phyloP scores from a whole-genome alignment of 73 alveolate species.

The Effrenium voratum region DNA sequence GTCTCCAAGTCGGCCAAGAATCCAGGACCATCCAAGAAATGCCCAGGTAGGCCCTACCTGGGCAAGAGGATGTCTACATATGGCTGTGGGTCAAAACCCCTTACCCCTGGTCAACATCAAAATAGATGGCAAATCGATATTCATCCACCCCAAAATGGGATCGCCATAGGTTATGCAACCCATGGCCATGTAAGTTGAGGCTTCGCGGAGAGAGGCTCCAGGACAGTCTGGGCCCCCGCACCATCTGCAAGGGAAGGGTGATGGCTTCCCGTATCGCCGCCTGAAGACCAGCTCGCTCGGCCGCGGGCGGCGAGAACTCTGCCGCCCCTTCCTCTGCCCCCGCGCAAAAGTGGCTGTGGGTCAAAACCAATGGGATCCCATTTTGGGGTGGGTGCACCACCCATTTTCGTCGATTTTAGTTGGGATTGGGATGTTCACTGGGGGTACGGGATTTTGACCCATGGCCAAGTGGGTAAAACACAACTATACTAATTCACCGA shows the following conservation, averaged over 20 bases:
- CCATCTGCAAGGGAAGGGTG: conserved; percentile 66
- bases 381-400: neutral
- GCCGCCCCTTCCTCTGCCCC: neutral
- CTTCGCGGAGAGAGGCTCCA: neutral
- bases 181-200: neutral
- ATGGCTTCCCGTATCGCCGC: conserved; percentile 74
- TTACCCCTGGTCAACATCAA: neutral
- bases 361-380: neutral
- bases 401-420: neutral
- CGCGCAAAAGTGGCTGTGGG: neutral
- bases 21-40: too few relatives aligned
- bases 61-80: neutral
- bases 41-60: too few relatives aligned
- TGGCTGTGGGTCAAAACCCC: neutral
- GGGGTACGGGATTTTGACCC: neutral
- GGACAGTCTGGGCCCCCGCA: neutral
- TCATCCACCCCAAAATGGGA: neutral
- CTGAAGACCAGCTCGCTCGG: neutral
- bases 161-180: neutral
- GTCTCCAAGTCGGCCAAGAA: too few relatives aligned
- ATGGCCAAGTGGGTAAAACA: neutral
- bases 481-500: too few relatives aligned
- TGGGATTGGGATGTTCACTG: neutral
- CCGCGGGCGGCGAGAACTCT: neutral
- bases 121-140: too few relatives aligned